These are phyloP conservation scores for Porogramme epimiltina DNA, from an alignment of 1,284 basidiomycete species.

Conservation along the genomic window DNA sequence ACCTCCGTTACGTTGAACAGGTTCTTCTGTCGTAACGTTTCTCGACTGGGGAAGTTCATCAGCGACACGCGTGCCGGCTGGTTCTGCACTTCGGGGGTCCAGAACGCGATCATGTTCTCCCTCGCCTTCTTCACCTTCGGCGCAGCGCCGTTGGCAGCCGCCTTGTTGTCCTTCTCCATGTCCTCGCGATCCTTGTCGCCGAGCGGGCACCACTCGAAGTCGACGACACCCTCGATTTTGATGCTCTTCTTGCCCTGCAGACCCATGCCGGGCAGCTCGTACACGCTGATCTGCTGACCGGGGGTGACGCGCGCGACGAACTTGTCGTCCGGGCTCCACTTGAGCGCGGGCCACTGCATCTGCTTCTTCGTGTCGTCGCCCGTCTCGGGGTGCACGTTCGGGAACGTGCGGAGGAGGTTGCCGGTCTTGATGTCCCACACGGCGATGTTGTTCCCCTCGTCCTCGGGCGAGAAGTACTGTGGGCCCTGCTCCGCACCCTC, in stretches of 20 bases:
- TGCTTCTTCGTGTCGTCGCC: constrained; percentile 71
- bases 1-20: constrained; percentile 98
- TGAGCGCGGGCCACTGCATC: constrained; percentile 94
- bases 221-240: constrained; percentile 97
- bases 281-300: constrained; percentile 93
- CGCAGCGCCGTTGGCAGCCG: constrained; percentile 28
- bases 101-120: constrained; percentile 96
- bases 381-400: constrained; percentile 61
- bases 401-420: constrained; percentile 92
- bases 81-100: constrained; percentile 96
- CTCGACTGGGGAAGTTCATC: constrained; percentile 86
- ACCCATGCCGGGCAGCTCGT: constrained; percentile 94
- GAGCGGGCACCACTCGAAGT: constrained; percentile 99
- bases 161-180: constrained; percentile 54
- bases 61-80: constrained; percentile 97
- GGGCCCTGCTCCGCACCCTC: constrained; percentile 82
- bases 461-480: constrained; percentile 88
- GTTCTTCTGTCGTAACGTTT: constrained; percentile 92
- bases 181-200: constrained; percentile 88
- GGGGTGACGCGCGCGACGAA: constrained; percentile 90
- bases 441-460: constrained; percentile 97
- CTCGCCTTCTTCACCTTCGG: constrained; percentile 54
- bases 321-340: constrained; percentile 98
- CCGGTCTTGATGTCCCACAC: constrained; percentile 98
- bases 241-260: constrained; percentile 96